Percentiles rank a stretch among this genome's conserved stretches.
These are phyloP conservation scores for Deinandra increscens DNA, from an alignment of 129 eudicot species.

Conservation along the genomic window DNA sequence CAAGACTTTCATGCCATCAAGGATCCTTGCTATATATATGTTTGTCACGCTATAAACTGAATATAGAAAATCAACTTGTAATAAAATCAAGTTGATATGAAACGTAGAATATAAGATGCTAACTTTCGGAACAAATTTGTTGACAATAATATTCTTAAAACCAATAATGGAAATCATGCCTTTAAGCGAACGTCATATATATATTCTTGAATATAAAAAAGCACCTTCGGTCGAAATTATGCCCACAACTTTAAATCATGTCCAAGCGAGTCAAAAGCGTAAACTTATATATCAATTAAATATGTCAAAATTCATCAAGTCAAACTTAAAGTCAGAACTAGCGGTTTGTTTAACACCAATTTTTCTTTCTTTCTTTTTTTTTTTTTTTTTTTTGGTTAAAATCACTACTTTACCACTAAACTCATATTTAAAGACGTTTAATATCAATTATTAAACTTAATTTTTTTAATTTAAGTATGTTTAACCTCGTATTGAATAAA, in stretches of 20 bases:
- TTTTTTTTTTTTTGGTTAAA: too few relatives aligned
- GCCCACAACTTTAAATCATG: slow-evolving; percentile 35
- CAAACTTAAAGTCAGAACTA: slow-evolving; percentile 24
- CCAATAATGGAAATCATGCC: slow-evolving; percentile 31
- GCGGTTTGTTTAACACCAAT: slow-evolving; percentile 2
- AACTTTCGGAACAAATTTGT: slow-evolving; percentile 28
- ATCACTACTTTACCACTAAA: too few relatives aligned
- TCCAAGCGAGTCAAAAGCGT: slow-evolving; percentile 30
- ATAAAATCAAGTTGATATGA: neutral
- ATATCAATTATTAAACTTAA: too few relatives aligned
- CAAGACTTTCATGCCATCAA: too few relatives aligned
- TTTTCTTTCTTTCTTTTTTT: too few relatives aligned
- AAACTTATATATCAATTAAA: neutral
- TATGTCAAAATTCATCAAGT: neutral
- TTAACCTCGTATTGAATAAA: too few relatives aligned
- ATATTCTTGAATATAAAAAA: slow-evolving; percentile 31
- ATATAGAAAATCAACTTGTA: too few relatives aligned
- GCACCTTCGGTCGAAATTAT: slow-evolving; percentile 25
- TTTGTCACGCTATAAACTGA: too few relatives aligned
- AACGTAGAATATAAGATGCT: slow-evolving; percentile 22
- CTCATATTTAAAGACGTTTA: too few relatives aligned
- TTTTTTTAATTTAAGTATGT: too few relatives aligned
- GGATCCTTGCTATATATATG: too few relatives aligned
- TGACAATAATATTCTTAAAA: slow-evolving; percentile 32
- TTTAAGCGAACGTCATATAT: slow-evolving; percentile 36